Conservation (phyloP, 176 grass and related monocot species). For the Oryza officinalis region DNA sequence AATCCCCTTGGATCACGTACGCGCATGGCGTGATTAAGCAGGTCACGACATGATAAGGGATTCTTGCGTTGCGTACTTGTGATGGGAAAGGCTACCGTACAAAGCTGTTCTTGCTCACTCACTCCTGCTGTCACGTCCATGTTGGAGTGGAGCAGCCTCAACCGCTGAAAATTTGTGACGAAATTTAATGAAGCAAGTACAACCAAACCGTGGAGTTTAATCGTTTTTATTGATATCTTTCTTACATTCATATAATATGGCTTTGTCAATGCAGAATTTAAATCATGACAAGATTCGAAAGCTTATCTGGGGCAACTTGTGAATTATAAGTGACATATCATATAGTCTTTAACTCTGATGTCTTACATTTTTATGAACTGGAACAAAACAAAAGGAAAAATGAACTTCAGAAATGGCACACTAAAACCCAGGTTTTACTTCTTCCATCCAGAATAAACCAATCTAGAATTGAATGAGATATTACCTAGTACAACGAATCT, state of each 20-base stretch:
- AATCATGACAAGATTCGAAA: neutral
- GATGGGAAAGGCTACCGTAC: neutral
- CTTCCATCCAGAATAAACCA: too few relatives aligned
- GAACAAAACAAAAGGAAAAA: neutral
- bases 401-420: neutral
- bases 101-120: neutral
- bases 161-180: neutral
- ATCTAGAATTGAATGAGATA: too few relatives aligned
- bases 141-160: neutral
- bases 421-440: neutral
- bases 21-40: neutral
- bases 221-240: neutral
- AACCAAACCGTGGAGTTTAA: neutral
- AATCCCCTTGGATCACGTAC: slow-evolving; percentile 1
- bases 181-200: neutral
- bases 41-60: neutral
- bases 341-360: neutral
- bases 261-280: neutral
- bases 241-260: neutral
- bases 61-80: neutral
- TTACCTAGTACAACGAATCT: too few relatives aligned
- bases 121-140: neutral
- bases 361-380: neutral
- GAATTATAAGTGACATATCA: neutral
- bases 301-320: neutral